A percentile compares a stretch with the other conserved stretches of the same genome.
These are phyloP conservation scores for Fusarium sp. DNA, from an alignment of 2,329 filamentous ascomycete species.

Conservation along the genomic window DNA sequence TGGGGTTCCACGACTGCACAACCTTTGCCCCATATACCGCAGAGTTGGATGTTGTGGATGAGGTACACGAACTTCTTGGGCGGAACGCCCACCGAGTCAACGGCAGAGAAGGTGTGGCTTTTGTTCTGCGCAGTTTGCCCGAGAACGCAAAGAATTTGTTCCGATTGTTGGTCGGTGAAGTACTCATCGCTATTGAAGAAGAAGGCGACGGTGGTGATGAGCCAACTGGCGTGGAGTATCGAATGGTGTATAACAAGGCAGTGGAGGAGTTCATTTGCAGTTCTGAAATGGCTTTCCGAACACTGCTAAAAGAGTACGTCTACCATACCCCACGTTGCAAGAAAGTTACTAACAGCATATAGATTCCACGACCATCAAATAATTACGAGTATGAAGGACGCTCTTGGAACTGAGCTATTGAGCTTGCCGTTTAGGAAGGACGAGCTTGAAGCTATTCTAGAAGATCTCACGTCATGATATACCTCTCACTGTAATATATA, in stretches of 20 bases:
- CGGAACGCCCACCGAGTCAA: conserved; percentile 82
- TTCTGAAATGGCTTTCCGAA: conserved; percentile 95
- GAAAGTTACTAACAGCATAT: conserved; percentile 44
- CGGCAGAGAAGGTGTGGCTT: conserved; percentile 90
- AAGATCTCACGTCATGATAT: conserved; percentile 66
- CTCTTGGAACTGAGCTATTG: conserved; percentile 84
- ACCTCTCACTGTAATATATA: conserved; percentile 9
- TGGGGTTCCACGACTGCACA: conserved; percentile 93
- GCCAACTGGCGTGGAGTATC: conserved; percentile 84
- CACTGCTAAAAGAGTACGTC: conserved; percentile 86
- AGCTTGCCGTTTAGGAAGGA: conserved; percentile 87
- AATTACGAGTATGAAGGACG: conserved; percentile 89
- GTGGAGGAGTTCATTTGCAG: conserved; percentile 97
- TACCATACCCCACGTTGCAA: not conserved
- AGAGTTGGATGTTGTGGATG: conserved; percentile 87
- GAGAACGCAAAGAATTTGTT: conserved; percentile 93
- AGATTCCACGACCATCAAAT: conserved; percentile 98
- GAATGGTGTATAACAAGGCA: conserved; percentile 92
- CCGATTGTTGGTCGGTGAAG: conserved; percentile 83
- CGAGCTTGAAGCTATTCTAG: conserved; percentile 88
- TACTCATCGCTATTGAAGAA: conserved; percentile 76
- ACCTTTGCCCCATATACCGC: conserved; percentile 80
- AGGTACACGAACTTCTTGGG: conserved; percentile 87
- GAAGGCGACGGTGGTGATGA: conserved; percentile 62
- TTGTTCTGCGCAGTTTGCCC: conserved; percentile 88